Percentiles rank a stretch among this genome's conserved stretches.
These are phyloP conservation scores for Lipomyces sp. DNA, from an alignment of 805 yeast species.

Conservation along the genomic window DNA sequence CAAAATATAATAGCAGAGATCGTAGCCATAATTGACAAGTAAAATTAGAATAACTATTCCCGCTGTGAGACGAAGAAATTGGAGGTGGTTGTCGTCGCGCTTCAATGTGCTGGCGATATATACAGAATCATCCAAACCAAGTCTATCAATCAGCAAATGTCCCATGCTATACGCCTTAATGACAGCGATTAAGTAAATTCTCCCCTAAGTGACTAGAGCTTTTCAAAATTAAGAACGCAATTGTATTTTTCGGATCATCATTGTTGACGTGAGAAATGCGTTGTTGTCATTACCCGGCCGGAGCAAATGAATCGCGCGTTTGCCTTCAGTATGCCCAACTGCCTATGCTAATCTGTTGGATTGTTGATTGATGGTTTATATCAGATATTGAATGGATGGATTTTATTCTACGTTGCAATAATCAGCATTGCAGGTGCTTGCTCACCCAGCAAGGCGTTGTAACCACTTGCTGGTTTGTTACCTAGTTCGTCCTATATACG, in stretches of 20 bases:
- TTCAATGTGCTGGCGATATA: neutral
- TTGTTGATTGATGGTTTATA: neutral
- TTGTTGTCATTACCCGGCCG: neutral
- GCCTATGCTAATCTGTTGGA: neutral
- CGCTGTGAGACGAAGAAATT: neutral
- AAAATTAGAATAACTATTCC: neutral
- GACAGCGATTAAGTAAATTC: neutral
- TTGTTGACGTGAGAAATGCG: neutral
- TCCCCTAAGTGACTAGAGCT: neutral
- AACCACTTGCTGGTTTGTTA: slow-evolving; percentile 29
- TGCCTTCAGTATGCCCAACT: neutral
- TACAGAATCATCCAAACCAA: neutral
- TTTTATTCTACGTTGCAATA: slow-evolving; percentile 24
- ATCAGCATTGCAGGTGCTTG: slow-evolving; percentile 16
- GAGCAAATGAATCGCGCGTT: neutral
- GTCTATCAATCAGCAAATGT: neutral
- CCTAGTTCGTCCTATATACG: neutral
- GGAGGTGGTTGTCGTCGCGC: neutral
- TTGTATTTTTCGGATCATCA: neutral
- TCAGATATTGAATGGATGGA: slow-evolving; percentile 14
- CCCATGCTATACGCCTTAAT: neutral
- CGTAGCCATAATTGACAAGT: neutral
- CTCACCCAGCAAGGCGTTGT: slow-evolving; percentile 26
- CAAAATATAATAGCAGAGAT: neutral
- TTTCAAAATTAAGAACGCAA: neutral